phyloP scores from a whole-genome alignment of 2,329 filamentous ascomycete species.

The Huntiella omanensis region DNA sequence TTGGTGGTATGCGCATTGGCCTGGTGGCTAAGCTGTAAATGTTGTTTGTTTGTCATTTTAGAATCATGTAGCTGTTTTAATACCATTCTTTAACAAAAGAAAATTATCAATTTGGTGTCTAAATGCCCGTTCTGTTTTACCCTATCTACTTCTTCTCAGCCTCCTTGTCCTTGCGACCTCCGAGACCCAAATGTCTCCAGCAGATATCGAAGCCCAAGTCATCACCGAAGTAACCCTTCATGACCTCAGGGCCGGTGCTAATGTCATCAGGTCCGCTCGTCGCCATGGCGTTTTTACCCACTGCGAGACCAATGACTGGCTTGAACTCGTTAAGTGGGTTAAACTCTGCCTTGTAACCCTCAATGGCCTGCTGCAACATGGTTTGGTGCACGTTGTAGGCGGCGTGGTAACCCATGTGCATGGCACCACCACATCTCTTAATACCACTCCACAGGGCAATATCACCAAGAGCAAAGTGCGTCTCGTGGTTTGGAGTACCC shows the following conservation, averaged over 20 bases:
- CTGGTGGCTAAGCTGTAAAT: conserved; percentile 33
- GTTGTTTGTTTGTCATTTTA: not conserved
- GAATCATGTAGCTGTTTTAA: not conserved
- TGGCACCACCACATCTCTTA: conserved; percentile 59
- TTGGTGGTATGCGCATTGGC: conserved; percentile 33
- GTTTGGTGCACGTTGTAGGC: conserved; percentile 49
- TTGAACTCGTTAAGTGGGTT: conserved; percentile 33
- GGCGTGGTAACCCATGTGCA: conserved; percentile 50
- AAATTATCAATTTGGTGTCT: not conserved
- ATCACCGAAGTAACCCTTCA: conserved; percentile 44
- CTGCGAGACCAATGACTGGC: conserved; percentile 50
- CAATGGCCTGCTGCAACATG: conserved; percentile 27
- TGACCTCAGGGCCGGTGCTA: conserved; percentile 40
- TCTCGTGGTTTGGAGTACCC: conserved; percentile 33
- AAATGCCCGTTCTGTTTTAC: not conserved
- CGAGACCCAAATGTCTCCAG: conserved; percentile 34
- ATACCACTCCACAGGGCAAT: conserved; percentile 55
- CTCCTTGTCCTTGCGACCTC: conserved; percentile 14
- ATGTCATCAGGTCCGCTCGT: conserved; percentile 40
- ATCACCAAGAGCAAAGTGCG: conserved; percentile 54
- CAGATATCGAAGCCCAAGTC: conserved; percentile 47
- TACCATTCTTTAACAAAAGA: not conserved
- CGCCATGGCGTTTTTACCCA: conserved; percentile 50
- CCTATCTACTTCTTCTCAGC: not conserved
- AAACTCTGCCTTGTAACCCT: conserved; percentile 25